Base-by-base conservation (phyloP, 805 yeast genomes). In the Spathaspora hagerdaliae region DNA sequence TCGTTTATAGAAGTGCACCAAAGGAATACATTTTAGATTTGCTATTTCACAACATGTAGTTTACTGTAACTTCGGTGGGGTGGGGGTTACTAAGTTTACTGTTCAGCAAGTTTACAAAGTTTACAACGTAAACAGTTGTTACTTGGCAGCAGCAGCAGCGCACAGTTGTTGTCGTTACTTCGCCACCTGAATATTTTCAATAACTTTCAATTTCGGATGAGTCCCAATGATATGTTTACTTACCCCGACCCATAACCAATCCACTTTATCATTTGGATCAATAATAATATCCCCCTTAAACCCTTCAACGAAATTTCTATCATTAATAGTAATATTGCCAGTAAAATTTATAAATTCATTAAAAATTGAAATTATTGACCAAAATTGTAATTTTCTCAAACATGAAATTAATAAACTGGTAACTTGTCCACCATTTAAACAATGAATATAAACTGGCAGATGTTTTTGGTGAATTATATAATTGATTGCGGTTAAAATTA, bases 351-450 rank as follows among this genome's bases (percentile, higher is more conserved):
- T 75, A 56, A 86, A 91, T 65, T 92, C 99, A 51, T 84, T 87
- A 55, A 87, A 81, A 11, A 92, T 90, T 0, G 97, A 83, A 2
- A 89, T 87, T 6, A 87, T 78, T 8, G 94, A 83, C 99, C 99
- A 94, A 54, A 85, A 81, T 26, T 88, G 85, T 14, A 87, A 66
- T 53, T 87, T 87, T 32, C 99, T 67, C 34, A 90, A 66, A 60
- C 97, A 90, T 4, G 97, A 98, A 24, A 92, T 77, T 1, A 88
- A 81, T 39, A 94, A 69, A 24, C 92, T 80, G 0, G 96, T 87
- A 2, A 87, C 85, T 51, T 88, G 90, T 8, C 96, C 90, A 0
- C 97, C 98, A 58, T 89, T 91, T 26, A 83, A 67, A 62, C 98
- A 92, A 63, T 92, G 97, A 5, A 92, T 61, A 59, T 86, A 91